Percentiles rank a stretch among this genome's conserved stretches.
Conservation (phyloP, 1,139 yeast species). For the Debaryomyces singareniensis region DNA sequence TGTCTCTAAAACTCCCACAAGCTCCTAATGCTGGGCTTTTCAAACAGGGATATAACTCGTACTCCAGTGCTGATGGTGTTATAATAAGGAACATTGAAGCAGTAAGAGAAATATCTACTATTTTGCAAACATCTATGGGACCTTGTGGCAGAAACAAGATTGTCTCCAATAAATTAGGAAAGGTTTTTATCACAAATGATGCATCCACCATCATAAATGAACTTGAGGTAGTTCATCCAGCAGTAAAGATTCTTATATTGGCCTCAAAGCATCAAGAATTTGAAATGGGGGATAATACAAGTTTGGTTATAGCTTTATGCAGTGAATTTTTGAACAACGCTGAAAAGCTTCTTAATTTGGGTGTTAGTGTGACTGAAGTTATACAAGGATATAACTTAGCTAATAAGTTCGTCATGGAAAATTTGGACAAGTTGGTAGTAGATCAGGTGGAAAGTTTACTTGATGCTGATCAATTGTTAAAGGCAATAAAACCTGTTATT, state of each 20-base stretch:
- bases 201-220: slow-evolving; percentile 96
- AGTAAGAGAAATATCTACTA: slow-evolving; percentile 84
- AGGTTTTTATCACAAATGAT: slow-evolving; percentile 86
- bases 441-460: slow-evolving; percentile 56
- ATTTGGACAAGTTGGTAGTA: slow-evolving; percentile 60
- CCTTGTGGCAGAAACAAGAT: slow-evolving; percentile 97
- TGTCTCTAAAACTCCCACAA: slow-evolving; percentile 88
- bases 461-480: slow-evolving; percentile 53
- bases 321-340: slow-evolving; percentile 84
- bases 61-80: slow-evolving; percentile 90
- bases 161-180: slow-evolving; percentile 76
- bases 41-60: slow-evolving; percentile 93
- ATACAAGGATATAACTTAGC: slow-evolving; percentile 88
- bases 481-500: slow-evolving; percentile 80
- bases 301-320: slow-evolving; percentile 57
- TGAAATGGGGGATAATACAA: slow-evolving; percentile 56
- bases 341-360: slow-evolving; percentile 76
- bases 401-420: slow-evolving; percentile 60
- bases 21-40: slow-evolving; percentile 92
- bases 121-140: slow-evolving; percentile 92
- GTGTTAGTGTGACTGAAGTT: slow-evolving; percentile 84
- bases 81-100: slow-evolving; percentile 89
- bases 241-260: slow-evolving; percentile 92
- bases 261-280: slow-evolving; percentile 95
- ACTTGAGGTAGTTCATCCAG: slow-evolving; percentile 93